Evolutionary conservation across 1,284 basidiomycete species (phyloP).

Genomic region (Boletus nobilissimus): DNA sequence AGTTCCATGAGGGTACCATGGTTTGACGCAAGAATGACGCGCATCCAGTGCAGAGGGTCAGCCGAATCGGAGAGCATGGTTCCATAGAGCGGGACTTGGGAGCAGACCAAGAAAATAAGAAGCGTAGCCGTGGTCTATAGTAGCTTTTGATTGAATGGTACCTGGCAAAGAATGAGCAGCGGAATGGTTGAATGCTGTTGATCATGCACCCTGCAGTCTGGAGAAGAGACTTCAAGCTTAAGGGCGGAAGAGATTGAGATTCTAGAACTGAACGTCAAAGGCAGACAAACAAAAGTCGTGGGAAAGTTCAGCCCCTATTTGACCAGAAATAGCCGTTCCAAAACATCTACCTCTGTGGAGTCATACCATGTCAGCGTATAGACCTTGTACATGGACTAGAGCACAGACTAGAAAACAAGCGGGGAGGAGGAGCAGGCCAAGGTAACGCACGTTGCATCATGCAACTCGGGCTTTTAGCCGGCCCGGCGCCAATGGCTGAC

Average conservation of each 20-base stretch:
- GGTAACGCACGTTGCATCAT: too few relatives aligned
- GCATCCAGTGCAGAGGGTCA: constrained; percentile 99
- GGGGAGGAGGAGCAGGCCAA: too few relatives aligned
- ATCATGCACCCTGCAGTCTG: constrained; percentile 86
- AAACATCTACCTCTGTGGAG: too few relatives aligned
- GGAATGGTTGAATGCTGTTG: constrained; percentile 12
- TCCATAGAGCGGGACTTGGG: constrained; percentile 95
- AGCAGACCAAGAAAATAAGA: constrained; percentile 97
- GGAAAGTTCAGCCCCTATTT: too few relatives aligned
- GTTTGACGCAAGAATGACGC: constrained; percentile 98
- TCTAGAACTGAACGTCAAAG: constrained; percentile 85
- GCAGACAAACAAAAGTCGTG: constrained; percentile 3
- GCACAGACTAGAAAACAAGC: too few relatives aligned
- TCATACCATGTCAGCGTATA: too few relatives aligned
- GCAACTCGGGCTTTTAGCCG: too few relatives aligned
- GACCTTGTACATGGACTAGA: too few relatives aligned
- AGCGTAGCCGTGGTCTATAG: constrained; percentile 98
- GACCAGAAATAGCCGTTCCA: too few relatives aligned
- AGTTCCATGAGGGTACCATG: constrained; percentile 99
- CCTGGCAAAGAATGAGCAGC: constrained; percentile 56
- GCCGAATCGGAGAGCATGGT: constrained; percentile 99
- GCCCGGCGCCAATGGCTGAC: too few relatives aligned
- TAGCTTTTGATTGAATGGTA: too few relatives aligned
- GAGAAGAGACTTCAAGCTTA: constrained; percentile 95
- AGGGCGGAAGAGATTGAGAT: constrained; percentile 94